These are phyloP conservation scores for Pichia membranifaciens DNA, from an alignment of 805 yeast genomes.

Conservation along the genomic window DNA sequence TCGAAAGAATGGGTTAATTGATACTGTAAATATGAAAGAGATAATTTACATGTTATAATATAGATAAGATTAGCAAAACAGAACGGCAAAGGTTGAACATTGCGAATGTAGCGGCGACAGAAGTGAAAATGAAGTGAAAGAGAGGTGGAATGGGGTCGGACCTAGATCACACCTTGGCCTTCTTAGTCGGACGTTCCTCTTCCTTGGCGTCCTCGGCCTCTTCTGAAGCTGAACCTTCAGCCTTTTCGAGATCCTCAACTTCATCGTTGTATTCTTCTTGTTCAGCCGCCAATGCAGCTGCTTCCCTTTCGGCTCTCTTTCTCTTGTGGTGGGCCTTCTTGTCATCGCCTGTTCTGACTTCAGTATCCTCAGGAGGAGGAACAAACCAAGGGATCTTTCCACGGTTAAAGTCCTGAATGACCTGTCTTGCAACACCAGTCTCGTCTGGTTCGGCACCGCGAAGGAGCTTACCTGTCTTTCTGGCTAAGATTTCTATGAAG, in stretches of 20 bases:
- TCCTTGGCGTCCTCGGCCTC: constrained; percentile 23
- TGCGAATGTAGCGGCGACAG: neutral
- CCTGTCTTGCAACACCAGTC: constrained; percentile 82
- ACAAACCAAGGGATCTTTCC: constrained; percentile 98
- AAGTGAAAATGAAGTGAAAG: neutral
- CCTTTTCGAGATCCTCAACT: constrained; percentile 19
- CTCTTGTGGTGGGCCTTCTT: constrained; percentile 49
- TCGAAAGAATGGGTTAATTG: no score
- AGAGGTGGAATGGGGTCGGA: neutral
- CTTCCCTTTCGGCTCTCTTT: constrained; percentile 46
- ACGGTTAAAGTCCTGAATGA: constrained; percentile 90
- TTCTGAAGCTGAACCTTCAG: constrained; percentile 26
- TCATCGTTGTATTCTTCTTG: constrained; percentile 19
- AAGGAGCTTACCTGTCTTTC: constrained; percentile 85
- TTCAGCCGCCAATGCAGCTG: constrained; percentile 21
- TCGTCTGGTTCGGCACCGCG: constrained; percentile 99
- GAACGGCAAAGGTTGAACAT: neutral
- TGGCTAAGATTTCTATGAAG: constrained; percentile 83
- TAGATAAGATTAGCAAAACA: neutral
- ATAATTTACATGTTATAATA: neutral
- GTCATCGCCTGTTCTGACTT: constrained; percentile 51
- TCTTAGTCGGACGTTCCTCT: constrained; percentile 18
- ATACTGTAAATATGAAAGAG: neutral
- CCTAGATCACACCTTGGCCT: constrained; percentile 13
- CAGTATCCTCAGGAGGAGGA: constrained; percentile 78